Base-by-base conservation (phyloP, 768 basidiomycete species). In the Lactarius quietus region DNA sequence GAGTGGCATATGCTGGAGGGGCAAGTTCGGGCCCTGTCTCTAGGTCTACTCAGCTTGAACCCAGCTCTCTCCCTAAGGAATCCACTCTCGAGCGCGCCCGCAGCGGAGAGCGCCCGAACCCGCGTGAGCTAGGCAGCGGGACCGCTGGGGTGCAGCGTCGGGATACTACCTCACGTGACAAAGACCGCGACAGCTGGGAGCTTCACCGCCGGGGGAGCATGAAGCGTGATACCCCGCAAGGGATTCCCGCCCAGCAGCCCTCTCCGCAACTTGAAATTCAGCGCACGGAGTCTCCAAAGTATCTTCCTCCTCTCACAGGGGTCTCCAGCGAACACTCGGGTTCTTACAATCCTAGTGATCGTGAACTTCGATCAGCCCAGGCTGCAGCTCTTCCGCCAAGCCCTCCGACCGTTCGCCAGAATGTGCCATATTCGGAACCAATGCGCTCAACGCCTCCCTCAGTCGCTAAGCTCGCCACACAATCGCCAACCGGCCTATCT, bases 1-100 rank as follows among this genome's bases (percentile, higher is more conserved):
- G 66, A 58, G 59, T 64, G 41, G 67, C 69, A 61, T 64, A 64
- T 51, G 62, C 67, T 39, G 63, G 65, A 14, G 69, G 66, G 17
- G 57, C 67, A 43, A 64, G 1, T 56, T 63, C 67, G 0, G 67
- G 67, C 35, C 53, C 67, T 20, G 48, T 68, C 33, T 64, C 67
- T 31, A 64, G 61, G 38, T 58, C 69, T 20, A 28, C 38, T 10
- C 67, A 57, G 51, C 65, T 63, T 23, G 69, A 70, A 28, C 23
- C 67, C 23, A 15, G 61, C 23, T 69, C 68, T 26, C 63, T 64
- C 15, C 68, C 68, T n/a, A 64, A 64, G 18, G 67, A 68, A 29
- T 63, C 67, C 51, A 56, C 54, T 7, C 67, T 68, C 54, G 68
- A 69, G 23, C 62, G 58, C 18, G 60, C 62, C 31, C 69, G 59